Evolutionary conservation across 371 early-diverging fungal species (phyloP), one percentile per base, ranked within the genome.

Genomic region (Dinochytrium kinnereticum): DNA sequence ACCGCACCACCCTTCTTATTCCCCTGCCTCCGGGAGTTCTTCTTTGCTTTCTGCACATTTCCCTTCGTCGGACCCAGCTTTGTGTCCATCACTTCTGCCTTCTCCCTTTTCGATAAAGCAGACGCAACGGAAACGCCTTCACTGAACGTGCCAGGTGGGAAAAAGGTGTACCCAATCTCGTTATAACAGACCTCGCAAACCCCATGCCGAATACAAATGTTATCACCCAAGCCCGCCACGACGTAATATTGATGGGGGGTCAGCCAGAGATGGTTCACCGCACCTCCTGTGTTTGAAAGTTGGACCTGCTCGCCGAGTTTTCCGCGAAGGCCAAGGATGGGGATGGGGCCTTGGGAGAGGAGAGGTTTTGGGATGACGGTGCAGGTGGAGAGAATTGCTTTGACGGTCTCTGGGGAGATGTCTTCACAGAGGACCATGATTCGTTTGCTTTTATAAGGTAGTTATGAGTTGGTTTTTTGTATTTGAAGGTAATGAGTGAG

Each of bases 151-250:
- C 74, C 74, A 2, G 59, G 68, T 0, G 59, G 51, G 64, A 69
- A 74, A 51, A 74, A 74, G 1, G 67, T 44, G 44, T 21, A 69
- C 59, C 69, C 74, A 51, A 74, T 74, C 64, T 74, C 74, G 1
- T 55, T 59, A 36, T 69, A 69, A 49, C 74, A 74, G 1, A 74
- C 74, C 53, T 74, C 74, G 59, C 74, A 74, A 7, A 74, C 69
- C 24, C 74, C 70, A 57, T 74, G 69, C 2, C 37, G 44, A 57
- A 74, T 74, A 10, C 33, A 24, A 59, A 39, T 51, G 2, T 57
- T 50, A 39, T 69, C 74, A 26, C 37, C 53, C 50, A 59, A n/a
- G 10, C 59, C 51, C 1, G 70, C 69, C 13, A 74, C 51, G 33
- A 67, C 55, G 39, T 73, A 73, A 57, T 73, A 73, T 31, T 57